Evolutionary conservation across 345 rosid species (phyloP).

Genomic region (Clarkia xantiana): DNA sequence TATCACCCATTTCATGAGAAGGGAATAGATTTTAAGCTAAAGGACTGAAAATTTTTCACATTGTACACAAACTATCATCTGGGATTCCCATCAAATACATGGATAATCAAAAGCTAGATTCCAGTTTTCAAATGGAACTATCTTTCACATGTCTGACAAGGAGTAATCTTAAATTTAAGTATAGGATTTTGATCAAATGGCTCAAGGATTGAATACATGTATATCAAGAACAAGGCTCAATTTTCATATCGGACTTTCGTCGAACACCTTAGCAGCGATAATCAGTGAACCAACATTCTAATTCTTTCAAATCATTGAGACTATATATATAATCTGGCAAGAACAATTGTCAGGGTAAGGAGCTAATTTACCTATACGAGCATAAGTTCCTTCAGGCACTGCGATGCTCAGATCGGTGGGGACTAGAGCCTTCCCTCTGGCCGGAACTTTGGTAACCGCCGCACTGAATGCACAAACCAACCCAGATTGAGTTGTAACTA

Average conservation of each 20-base stretch:
- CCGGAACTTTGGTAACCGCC: slow-evolving; percentile 47
- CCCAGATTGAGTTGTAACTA: neutral
- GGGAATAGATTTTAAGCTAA: neutral
- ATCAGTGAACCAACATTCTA: neutral
- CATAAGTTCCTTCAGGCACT: slow-evolving; percentile 57
- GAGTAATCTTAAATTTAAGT: neutral
- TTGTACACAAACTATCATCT: neutral
- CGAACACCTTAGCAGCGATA: neutral
- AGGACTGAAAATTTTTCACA: neutral
- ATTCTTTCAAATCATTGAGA: too few relatives aligned
- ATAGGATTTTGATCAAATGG: neutral
- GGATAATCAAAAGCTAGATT: neutral
- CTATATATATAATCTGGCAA: too few relatives aligned
- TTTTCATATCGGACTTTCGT: neutral
- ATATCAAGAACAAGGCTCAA: neutral
- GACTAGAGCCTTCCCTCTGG: slow-evolving; percentile 66
- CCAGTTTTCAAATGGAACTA: too few relatives aligned
- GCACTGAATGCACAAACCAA: slow-evolving; percentile 24
- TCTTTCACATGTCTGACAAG: neutral
- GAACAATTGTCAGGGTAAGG: neutral
- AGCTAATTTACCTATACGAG: slow-evolving; percentile 38
- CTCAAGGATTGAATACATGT: neutral
- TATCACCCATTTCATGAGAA: neutral
- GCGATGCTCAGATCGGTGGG: slow-evolving; percentile 72
- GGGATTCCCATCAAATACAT: neutral